Evolutionary conservation across 768 basidiomycete genomes (phyloP).

Genomic region (Suillus paluster): DNA sequence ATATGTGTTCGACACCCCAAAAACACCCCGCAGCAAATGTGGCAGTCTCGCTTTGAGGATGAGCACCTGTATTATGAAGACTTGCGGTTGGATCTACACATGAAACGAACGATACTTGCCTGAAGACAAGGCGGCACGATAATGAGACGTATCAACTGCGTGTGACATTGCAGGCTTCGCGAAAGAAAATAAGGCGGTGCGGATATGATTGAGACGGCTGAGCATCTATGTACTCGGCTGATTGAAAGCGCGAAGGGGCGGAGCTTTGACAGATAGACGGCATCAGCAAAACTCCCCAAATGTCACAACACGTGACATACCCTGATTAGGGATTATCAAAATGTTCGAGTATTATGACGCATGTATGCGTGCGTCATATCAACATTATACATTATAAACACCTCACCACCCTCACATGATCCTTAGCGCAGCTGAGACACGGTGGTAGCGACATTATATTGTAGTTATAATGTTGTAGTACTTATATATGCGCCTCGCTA

Average conservation of each 20-base stretch:
- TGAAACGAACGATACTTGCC: slow-evolving; percentile 20
- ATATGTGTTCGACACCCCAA: slow-evolving; percentile 89
- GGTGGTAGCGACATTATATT: too few species aligned
- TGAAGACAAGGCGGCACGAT: slow-evolving; percentile 45
- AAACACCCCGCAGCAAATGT: slow-evolving; percentile 69
- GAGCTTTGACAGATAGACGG: too few species aligned
- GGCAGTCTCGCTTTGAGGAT: slow-evolving; percentile 41
- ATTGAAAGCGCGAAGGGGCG: not conserved
- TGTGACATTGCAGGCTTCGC: slow-evolving; percentile 19
- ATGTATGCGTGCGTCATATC: too few species aligned
- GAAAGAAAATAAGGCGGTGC: slow-evolving; percentile 27
- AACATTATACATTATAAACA: too few species aligned
- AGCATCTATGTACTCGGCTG: slow-evolving; percentile 26
- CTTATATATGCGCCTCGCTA: too few species aligned
- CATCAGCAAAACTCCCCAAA: too few species aligned
- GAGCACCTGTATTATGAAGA: not conserved
- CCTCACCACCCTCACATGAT: too few species aligned
- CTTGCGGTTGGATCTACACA: not conserved
- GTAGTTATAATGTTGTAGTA: too few species aligned
- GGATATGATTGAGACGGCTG: slow-evolving; percentile 25
- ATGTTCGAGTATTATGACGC: too few species aligned
- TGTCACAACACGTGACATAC: too few species aligned
- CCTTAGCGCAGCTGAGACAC: too few species aligned
- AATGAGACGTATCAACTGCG: slow-evolving; percentile 41
- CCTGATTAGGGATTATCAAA: too few species aligned